Base-by-base conservation (phyloP, 495 filamentous ascomycete species). In the Penicillium simplicissimum region DNA sequence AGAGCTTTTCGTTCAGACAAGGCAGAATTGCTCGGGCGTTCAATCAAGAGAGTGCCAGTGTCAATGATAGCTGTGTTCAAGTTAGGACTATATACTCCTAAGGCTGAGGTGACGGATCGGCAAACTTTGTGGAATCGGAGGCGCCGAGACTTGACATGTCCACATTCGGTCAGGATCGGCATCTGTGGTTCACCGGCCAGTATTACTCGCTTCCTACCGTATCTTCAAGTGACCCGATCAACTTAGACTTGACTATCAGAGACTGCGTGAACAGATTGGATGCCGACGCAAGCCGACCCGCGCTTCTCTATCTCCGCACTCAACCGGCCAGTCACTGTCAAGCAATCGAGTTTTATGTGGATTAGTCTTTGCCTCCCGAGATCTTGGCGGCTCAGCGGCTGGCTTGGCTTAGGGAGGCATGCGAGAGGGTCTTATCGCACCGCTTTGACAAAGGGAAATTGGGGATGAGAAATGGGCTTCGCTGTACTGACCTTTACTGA, bases 321-420 rank as follows among this genome's bases (percentile, higher is more conserved):
- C 47, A 28, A 19, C 45, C 48, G 19, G 1, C 33, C 34, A 61
- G 33, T 36, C 36, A 38, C 9, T 25, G 53, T 31, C 15, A 43
- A 49, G 42, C 14, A 31, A 31, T 31, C 28, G 28, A 6, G 2
- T 14, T 49, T 49, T 45, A 11, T n/a, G 43, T n/a, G 45, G 25
- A 52, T 51, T 59, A 63, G 52, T 19, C 48, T 57, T 64, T 40
- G 6, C 45, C 48, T 57, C 35, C 19, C 54, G 37, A 61, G 47
- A 52, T 54, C 63, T 65, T 65, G 63, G 63, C 63, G 42, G 23
- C 58, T 56, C 34, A 58, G 58, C 55, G 51, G 54, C 42, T 28
- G 47, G 38, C 59, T 54, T 51, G 35, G 52, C 33, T 6, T 34
- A 48, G 38, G 45, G 42, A 8, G 42, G 17, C 52, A 23, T n/a